These are phyloP conservation scores for Berberis thunbergii DNA, from an alignment of 164 flowering plant species.

Conservation along the genomic window DNA sequence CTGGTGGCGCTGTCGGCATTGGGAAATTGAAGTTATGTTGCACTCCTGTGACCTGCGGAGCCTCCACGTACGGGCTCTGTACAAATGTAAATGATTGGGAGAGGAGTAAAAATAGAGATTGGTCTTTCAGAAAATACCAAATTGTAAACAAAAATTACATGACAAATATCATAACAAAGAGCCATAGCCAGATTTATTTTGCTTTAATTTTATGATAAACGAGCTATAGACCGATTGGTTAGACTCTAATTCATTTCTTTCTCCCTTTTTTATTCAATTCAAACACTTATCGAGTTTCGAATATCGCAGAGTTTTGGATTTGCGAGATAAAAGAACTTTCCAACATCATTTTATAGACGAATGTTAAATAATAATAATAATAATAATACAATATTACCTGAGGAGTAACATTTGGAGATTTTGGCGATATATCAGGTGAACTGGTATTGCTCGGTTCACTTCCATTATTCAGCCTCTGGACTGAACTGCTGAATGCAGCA, in stretches of 20 bases:
- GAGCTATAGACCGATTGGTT: too few species aligned
- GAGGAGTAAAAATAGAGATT: neutral
- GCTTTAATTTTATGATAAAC: too few species aligned
- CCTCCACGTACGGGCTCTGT: conserved; percentile 90
- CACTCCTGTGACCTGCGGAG: conserved; percentile 44
- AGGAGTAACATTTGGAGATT: conserved; percentile 23
- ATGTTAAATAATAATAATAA: too few species aligned
- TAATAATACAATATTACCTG: conserved; percentile 36
- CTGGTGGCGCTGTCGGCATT: conserved; percentile 92
- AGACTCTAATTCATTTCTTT: too few species aligned
- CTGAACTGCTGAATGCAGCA: conserved; percentile 9
- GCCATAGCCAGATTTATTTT: too few species aligned
- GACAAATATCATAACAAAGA: too few species aligned
- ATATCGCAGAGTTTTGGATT: too few species aligned
- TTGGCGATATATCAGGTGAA: conserved; percentile 40
- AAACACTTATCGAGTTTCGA: too few species aligned
- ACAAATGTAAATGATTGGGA: neutral
- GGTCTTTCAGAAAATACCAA: neutral
- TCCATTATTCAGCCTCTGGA: conserved; percentile 47
- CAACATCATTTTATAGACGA: too few species aligned
- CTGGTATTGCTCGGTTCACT: conserved; percentile 27
- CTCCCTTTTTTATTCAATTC: too few species aligned
- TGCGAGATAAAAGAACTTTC: too few species aligned
- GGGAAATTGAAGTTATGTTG: conserved; percentile 42
- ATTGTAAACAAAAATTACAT: neutral